A percentile compares a stretch with the other conserved stretches of the same genome.
These are phyloP conservation scores for Astrothelium subdiscretum DNA, from an alignment of 495 filamentous ascomycete genomes.

Conservation along the genomic window DNA sequence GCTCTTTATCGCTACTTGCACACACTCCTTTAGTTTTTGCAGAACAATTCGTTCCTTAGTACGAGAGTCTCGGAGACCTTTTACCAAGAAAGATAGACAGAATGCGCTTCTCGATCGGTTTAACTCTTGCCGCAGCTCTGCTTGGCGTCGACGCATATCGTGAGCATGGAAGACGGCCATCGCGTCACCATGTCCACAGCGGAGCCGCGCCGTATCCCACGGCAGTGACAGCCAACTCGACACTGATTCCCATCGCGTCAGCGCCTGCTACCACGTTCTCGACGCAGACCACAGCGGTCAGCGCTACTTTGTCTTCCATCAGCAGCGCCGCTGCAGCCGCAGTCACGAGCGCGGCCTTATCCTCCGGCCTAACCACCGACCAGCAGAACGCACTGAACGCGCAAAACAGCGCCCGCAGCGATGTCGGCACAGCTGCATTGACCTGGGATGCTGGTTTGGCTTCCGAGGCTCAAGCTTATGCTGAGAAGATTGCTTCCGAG, in stretches of 20 bases:
- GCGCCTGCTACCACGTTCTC: not conserved
- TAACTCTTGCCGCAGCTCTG: not conserved
- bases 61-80: not conserved
- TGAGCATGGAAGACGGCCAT: not conserved
- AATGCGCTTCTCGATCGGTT: not conserved
- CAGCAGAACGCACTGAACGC: conserved; percentile 14
- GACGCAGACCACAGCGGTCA: not conserved
- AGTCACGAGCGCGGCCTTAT: not conserved
- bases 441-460: conserved; percentile 28
- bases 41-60: not conserved
- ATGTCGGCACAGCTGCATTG: conserved; percentile 12
- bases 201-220: not conserved
- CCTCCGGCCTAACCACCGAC: not conserved
- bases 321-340: not conserved
- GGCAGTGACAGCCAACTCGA: not conserved
- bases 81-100: not conserved
- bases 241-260: not conserved
- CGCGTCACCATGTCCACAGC: not conserved
- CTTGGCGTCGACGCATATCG: not conserved
- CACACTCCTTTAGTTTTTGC: not conserved
- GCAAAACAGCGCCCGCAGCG: conserved; percentile 24
- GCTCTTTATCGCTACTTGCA: not conserved
- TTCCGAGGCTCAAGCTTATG: conserved; percentile 23
- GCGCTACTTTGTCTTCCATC: not conserved
- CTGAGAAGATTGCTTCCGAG: conserved; percentile 22